Evolutionary conservation across 306 rosid species (phyloP).

Genomic region (Acacia confusa): DNA sequence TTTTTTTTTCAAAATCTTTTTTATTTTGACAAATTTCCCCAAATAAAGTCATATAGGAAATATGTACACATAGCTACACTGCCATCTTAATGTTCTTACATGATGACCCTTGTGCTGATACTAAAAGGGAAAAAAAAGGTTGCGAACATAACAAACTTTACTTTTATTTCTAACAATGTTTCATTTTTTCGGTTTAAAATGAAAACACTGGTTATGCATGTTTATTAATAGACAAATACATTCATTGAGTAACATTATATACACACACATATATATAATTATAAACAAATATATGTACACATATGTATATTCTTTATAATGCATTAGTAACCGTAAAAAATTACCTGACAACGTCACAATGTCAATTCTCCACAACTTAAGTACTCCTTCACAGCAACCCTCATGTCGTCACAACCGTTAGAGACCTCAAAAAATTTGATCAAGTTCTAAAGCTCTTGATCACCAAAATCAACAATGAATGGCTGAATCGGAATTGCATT

Average conservation of each 20-base stretch:
- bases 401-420: slow-evolving; percentile 64
- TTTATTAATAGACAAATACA: not conserved
- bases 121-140: no score
- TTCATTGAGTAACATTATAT: not conserved
- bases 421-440: slow-evolving; percentile 50
- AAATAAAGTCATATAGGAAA: no score
- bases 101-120: no score
- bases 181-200: not conserved
- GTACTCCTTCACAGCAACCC: slow-evolving; percentile 64
- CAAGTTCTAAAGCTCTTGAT: slow-evolving; percentile 62
- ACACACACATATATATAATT: not conserved
- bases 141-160: no score
- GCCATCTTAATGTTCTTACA: no score
- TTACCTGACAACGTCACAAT: not conserved
- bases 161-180: no score
- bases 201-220: not conserved
- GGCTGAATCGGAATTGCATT: slow-evolving; percentile 69
- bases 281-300: not conserved
- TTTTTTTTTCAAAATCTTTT: no score
- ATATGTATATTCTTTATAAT: not conserved
- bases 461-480: slow-evolving; percentile 60
- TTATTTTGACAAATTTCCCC: no score
- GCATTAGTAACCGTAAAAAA: not conserved
- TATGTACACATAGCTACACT: no score
- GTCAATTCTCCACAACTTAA: not conserved